Evolutionary conservation across 768 basidiomycete species (phyloP).

Genomic region (Agrocybe pediades): DNA sequence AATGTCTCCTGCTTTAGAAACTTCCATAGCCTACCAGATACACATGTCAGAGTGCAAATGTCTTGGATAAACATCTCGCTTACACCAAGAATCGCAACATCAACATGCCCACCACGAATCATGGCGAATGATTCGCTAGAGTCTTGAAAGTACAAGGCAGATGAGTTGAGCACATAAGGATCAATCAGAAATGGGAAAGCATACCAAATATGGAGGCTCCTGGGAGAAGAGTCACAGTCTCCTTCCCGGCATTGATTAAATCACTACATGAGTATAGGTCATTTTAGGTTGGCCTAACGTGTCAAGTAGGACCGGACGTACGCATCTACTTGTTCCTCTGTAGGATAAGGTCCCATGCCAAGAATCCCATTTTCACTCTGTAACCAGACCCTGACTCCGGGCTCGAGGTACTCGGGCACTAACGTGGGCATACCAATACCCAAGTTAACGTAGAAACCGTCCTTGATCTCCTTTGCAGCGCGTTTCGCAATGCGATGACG

Average conservation of each 20-base stretch:
- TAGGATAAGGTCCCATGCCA: slow-evolving; percentile 91
- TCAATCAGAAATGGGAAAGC: too few species aligned
- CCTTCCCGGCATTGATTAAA: slow-evolving; percentile 93
- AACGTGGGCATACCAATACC: slow-evolving; percentile 93
- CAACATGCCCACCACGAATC: slow-evolving; percentile 96
- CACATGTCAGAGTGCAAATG: slow-evolving; percentile 1
- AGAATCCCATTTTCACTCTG: slow-evolving; percentile 92
- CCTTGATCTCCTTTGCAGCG: slow-evolving; percentile 86
- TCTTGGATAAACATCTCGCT: slow-evolving; percentile 29
- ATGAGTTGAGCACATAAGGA: too few species aligned
- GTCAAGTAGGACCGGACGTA: slow-evolving; percentile 36
- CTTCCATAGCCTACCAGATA: slow-evolving; percentile 81
- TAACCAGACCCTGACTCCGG: slow-evolving; percentile 80
- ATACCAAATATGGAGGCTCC: slow-evolving; percentile 89
- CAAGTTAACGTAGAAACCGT: slow-evolving; percentile 87
- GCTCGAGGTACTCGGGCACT: slow-evolving; percentile 75
- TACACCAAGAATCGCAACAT: slow-evolving; percentile 92
- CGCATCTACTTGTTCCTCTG: slow-evolving; percentile 78
- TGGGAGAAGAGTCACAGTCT: slow-evolving; percentile 89
- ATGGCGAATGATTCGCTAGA: slow-evolving; percentile 95
- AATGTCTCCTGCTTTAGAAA: slow-evolving; percentile 89
- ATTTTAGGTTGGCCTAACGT: slow-evolving; percentile 5
- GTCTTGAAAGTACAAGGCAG: slow-evolving; percentile 60
- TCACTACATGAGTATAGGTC: slow-evolving; percentile 48
- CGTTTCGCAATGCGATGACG: slow-evolving; percentile 81